Evolutionary conservation across 202 grass and related monocot species (phyloP), one percentile per base, ranked within the genome.

Genomic region (Miscanthus sacchariflorus): DNA sequence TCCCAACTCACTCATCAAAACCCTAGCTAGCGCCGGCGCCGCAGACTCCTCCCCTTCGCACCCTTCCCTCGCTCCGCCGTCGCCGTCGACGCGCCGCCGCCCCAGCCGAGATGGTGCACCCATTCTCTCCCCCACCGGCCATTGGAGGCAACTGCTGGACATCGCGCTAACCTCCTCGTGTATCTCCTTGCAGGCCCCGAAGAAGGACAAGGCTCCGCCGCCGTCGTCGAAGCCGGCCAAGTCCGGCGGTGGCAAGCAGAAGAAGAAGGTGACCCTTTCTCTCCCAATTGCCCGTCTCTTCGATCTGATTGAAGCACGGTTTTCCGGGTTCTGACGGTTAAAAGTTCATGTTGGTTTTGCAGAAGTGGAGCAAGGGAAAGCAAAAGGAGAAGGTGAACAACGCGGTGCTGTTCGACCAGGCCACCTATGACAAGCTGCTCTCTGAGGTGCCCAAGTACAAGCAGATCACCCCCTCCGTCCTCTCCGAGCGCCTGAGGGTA

Each of bases 371-470:
- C 91, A 95, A 95, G 89, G 93, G 93, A 66, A 95, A 95, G 91
- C 93, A 93, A 82, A 95, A 95, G 93, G 93, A 95, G 93, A 95
- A 95, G 91, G 93, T 95, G 30, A 95, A 95, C 93, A 95, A 95
- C 44, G 52, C 93, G 5, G 87, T 95, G 48, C 68, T 95, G 13
- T 90, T 95, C 33, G 93, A 95, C 86, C 93, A 95, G 89, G 67
- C 87, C 30, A 93, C 43, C 17, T 95, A 91, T 73, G 93, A 95
- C 83, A 95, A 95, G 87, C 90, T 95, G 81, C 59, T 93, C 0
- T 23, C 87, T 14, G 91, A 95, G 81, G 93, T 83, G 43, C 93
- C 93, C 68, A 95, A 95, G 91, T 93, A 79, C 81, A 95, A 93
- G 87, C 93, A 93, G 81, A 95, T 95, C 87, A 95, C 93, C 24